Evolutionary conservation across 31 red algal genomes (phyloP).

Genomic region (Asparagopsis taxiformis): DNA sequence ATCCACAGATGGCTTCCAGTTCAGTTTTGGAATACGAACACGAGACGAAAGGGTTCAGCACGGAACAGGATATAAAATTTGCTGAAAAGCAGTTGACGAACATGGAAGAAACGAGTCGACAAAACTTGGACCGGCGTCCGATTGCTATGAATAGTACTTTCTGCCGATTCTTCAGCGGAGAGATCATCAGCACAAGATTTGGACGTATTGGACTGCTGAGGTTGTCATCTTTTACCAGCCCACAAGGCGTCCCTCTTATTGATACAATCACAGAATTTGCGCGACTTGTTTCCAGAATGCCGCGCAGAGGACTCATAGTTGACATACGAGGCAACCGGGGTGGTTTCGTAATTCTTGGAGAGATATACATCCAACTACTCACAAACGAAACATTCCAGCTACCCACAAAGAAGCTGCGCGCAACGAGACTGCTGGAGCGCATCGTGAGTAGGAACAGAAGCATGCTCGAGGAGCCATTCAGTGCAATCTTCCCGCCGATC

Average conservation of each 20-base stretch:
- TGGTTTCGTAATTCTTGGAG: background rate
- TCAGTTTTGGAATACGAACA: no score
- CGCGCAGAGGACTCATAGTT: constrained; percentile 4
- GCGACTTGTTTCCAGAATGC: background rate
- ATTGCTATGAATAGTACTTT: background rate
- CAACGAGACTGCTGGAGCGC: background rate
- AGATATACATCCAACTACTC: background rate
- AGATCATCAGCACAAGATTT: constrained; percentile 8
- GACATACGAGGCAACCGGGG: constrained; percentile 12
- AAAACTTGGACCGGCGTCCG: no score
- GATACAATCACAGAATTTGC: background rate
- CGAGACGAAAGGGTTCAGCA: no score
- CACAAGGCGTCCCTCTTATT: background rate
- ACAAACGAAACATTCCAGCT: background rate
- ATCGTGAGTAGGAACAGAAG: background rate
- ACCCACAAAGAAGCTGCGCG: background rate
- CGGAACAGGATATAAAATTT: no score
- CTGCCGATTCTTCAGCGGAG: background rate
- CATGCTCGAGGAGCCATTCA: background rate
- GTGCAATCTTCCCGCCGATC: background rate
- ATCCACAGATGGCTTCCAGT: no score
- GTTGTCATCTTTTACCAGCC: background rate
- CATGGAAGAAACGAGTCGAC: no score
- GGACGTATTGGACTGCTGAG: constrained; percentile 7
- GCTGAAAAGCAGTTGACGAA: no score